Evolutionary conservation across 208 protist genomes (phyloP).

Genomic region (Naegleria gruberi): DNA sequence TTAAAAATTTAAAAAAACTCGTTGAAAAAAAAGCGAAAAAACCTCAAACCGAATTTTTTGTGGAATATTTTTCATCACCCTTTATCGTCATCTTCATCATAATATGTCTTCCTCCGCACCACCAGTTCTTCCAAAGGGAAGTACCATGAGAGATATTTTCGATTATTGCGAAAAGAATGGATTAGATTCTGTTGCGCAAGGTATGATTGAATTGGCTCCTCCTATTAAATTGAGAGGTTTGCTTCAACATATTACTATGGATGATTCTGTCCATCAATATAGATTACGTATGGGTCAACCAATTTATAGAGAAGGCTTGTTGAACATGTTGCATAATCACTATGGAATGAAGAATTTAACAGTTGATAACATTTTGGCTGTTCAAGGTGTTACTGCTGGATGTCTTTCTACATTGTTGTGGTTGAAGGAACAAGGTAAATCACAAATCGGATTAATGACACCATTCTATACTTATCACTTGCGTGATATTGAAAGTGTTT

Average conservation of each 20-base stretch:
- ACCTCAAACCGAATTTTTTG: too few relatives aligned
- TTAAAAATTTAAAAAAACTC: too few relatives aligned
- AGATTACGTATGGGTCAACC: constrained; percentile 25
- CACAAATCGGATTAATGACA: constrained; percentile 28
- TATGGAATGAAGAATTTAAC: constrained; percentile 18
- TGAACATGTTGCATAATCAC: constrained; percentile 25
- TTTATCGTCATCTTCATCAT: not conserved
- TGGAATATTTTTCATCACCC: too few relatives aligned
- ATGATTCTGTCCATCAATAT: constrained; percentile 26
- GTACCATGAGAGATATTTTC: constrained; percentile 41
- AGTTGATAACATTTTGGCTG: constrained; percentile 26
- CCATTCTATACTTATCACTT: constrained; percentile 43
- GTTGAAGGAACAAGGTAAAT: constrained; percentile 1
- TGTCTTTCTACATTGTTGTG: constrained; percentile 19
- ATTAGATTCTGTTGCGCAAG: constrained; percentile 33
- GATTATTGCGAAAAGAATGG: constrained; percentile 31
- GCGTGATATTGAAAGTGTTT: constrained; percentile 18
- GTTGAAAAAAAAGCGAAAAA: too few relatives aligned
- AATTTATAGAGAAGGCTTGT: constrained; percentile 26
- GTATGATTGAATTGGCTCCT: constrained; percentile 30
- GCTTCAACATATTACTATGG: not conserved
- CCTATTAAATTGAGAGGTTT: constrained; percentile 24
- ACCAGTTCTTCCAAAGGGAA: not conserved
- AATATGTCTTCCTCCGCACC: not conserved
- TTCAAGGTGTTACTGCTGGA: constrained; percentile 32